Evolutionary conservation across 768 basidiomycete genomes (phyloP).

Genomic region (Termitomyces sp.): DNA sequence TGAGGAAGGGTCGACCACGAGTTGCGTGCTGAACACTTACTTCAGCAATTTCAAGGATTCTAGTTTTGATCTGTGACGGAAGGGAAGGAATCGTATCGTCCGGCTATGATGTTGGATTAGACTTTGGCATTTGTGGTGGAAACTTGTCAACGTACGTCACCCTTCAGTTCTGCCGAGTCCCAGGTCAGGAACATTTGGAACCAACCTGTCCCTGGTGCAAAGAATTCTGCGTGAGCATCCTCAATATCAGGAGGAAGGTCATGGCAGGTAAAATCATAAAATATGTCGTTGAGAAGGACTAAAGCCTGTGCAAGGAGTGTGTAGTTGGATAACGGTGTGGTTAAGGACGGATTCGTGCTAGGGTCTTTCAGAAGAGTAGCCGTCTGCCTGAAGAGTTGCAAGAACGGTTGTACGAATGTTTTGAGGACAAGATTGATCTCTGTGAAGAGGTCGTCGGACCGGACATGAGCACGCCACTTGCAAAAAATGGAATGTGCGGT

Average conservation of each 20-base stretch:
- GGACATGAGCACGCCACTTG: conserved; percentile 88
- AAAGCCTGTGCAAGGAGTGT: conserved; percentile 64
- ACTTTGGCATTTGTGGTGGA: conserved; percentile 7
- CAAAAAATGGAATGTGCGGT: conserved; percentile 95
- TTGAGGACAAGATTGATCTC: conserved; percentile 89
- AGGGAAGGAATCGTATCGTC: conserved; percentile 82
- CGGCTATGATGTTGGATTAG: conserved; percentile 34
- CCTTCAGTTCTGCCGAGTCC: conserved; percentile 64
- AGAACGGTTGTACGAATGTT: conserved; percentile 81
- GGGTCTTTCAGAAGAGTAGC: conserved; percentile 40
- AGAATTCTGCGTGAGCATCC: conserved; percentile 80
- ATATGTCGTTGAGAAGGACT: conserved; percentile 79
- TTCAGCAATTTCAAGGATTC: conserved; percentile 88
- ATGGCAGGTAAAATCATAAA: conserved; percentile 91
- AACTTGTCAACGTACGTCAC: conserved; percentile 50
- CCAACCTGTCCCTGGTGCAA: conserved; percentile 61
- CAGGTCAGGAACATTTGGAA: conserved; percentile 80
- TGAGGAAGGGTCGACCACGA: not conserved
- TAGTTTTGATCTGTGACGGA: conserved; percentile 86
- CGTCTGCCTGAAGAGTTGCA: conserved; percentile 74
- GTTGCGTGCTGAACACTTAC: conserved; percentile 28
- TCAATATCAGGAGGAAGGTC: conserved; percentile 94
- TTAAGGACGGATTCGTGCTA: conserved; percentile 26
- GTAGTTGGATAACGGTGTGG: conserved; percentile 34
- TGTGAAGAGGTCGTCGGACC: conserved; percentile 80